phyloP scores from a whole-genome alignment of 441 rosid genomes.

The Gossypium trilobum region DNA sequence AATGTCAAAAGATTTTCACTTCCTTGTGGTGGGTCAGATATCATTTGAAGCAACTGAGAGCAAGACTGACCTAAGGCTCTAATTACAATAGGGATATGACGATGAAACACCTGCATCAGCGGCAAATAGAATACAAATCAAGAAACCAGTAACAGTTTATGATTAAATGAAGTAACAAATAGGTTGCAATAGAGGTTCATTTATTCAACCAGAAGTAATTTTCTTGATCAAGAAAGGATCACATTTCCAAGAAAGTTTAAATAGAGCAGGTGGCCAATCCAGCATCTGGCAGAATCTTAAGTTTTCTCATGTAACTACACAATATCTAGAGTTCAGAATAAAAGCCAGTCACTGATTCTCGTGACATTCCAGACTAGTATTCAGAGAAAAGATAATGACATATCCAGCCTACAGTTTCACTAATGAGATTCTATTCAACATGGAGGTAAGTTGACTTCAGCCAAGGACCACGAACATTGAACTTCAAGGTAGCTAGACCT shows the following conservation, averaged over 20 bases:
- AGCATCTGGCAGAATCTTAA: not conserved
- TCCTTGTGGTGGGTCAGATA: constrained; percentile 97
- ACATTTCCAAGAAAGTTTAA: not conserved
- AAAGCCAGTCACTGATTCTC: not conserved
- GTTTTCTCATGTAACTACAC: not conserved
- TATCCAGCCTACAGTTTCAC: not conserved
- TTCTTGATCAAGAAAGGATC: constrained; percentile 5
- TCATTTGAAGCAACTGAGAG: constrained; percentile 61
- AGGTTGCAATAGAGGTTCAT: not conserved
- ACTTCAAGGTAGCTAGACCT: not conserved
- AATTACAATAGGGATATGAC: constrained; percentile 74
- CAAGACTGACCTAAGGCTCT: constrained; percentile 81
- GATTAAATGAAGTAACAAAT: not conserved
- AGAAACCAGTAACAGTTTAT: not conserved
- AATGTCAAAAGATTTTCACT: constrained; percentile 89
- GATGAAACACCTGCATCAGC: constrained; percentile 75
- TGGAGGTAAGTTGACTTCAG: not conserved
- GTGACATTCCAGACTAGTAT: not conserved
- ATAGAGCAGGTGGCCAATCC: not conserved
- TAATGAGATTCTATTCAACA: not conserved
- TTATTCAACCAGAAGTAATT: not conserved
- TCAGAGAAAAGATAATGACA: constrained; percentile 2
- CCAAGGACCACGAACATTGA: not conserved
- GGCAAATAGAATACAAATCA: constrained; percentile 1
- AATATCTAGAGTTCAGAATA: not conserved